Evolutionary conservation across 2,329 filamentous ascomycete genomes (phyloP).

Genomic region (Phaeosphaeria sp.): DNA sequence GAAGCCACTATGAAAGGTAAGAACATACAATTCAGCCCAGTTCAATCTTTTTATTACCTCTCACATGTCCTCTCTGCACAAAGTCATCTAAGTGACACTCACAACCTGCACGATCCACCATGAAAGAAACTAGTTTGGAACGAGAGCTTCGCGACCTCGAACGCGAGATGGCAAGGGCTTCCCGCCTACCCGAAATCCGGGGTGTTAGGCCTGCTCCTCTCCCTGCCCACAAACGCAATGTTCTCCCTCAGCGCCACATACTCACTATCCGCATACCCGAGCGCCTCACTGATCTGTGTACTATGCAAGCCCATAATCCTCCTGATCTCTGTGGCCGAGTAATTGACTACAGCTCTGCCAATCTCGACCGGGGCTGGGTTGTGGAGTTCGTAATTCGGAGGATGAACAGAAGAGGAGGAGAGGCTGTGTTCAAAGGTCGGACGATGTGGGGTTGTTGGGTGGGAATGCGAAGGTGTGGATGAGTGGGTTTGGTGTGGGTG

Average conservation of each 20-base stretch:
- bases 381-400: conserved; percentile 37
- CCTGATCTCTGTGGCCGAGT: conserved; percentile 82
- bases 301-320: conserved; percentile 86
- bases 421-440: conserved; percentile 8
- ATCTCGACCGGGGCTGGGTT: conserved; percentile 68
- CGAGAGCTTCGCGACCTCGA: too few species aligned
- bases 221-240: conserved; percentile 71
- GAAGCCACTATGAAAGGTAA: too few species aligned
- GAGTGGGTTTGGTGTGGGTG: conserved; percentile 17
- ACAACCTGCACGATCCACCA: too few species aligned
- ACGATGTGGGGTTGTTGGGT: not conserved
- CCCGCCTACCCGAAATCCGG: conserved; percentile 32
- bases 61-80: too few species aligned
- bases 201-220: conserved; percentile 48
- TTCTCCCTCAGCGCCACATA: conserved; percentile 91
- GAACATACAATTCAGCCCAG: too few species aligned
- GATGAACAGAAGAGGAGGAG: conserved; percentile 17
- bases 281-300: conserved; percentile 75
- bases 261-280: conserved; percentile 94
- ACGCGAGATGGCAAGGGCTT: too few species aligned
- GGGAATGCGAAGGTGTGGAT: not conserved
- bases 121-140: too few species aligned
- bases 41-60: too few species aligned
- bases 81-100: too few species aligned
- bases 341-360: conserved; percentile 89